Base-by-base conservation (phyloP, 1,284 basidiomycete species). In the Puccinia horiana region DNA sequence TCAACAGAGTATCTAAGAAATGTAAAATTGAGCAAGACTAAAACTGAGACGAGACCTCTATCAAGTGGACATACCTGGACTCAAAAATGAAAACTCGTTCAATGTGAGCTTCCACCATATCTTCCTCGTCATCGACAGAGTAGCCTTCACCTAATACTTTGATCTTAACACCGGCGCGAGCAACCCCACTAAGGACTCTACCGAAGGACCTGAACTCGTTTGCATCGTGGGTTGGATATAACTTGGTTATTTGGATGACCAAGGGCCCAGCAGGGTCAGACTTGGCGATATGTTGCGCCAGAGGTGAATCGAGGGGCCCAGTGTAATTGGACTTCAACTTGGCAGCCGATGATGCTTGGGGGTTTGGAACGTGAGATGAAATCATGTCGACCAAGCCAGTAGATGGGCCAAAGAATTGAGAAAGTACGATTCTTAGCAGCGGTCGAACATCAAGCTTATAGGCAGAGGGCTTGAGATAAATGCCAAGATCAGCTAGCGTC, bases 361-460 rank as follows among this genome's bases (percentile, higher is more conserved):
- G 94, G 40, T 93, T 93, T 1, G 97, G 97, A 20, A 99, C 91
- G 86, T 95, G 91, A 83, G 94, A 91, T 20, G 92, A 92, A 84
- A 99, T 92, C 89, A 99, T 91, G 87, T 99, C 97, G 47, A 97
- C 91, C 83, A 99, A 89, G 0, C 96, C 96, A 0, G 91, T 92
- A 18, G 92, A 91, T 18, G 81, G 81, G 3, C 97, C 96, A 85
- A 99, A 98, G 90, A 99, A 99, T 85, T 98, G 94, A 85, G 93
- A 93, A 83, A 98, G 88, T 4, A 98, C 93, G 65, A 94, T 93
- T 88, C 97, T 96, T 83, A 99, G 89, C 82, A 99, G 88, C 3
- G 97, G 96, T 78, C 96, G 90, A 11, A 96, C 95, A 86, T 99
- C 97, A 92, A 98, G 96, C 89, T 98, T 98, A 90, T 93, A 99